Conservation (phyloP, 2,329 filamentous ascomycete species). For the Colletotrichum agaves region DNA sequence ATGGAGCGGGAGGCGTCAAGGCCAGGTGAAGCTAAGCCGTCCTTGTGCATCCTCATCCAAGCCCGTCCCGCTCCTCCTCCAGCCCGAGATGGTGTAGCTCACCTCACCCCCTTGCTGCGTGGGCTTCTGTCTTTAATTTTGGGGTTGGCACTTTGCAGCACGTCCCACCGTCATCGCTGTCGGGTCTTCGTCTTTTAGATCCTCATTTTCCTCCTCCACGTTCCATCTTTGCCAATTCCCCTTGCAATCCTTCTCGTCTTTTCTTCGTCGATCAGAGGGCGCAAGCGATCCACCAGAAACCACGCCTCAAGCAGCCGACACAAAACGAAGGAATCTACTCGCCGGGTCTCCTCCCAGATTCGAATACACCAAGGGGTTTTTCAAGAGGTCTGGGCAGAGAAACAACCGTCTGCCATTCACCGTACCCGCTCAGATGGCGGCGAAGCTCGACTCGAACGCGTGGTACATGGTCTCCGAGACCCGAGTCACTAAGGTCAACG, state of each 20-base stretch:
- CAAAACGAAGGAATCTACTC: not conserved
- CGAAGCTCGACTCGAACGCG: constrained; percentile 47
- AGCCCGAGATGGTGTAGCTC: constrained; percentile 13
- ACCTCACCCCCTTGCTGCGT: constrained; percentile 6
- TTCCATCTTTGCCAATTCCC: not conserved
- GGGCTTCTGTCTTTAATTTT: not conserved
- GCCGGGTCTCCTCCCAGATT: too few relatives aligned
- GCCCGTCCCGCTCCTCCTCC: constrained; percentile 23
- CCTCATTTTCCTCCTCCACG: not conserved
- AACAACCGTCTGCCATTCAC: too few relatives aligned
- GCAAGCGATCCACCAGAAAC: not conserved
- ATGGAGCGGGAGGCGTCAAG: constrained; percentile 19
- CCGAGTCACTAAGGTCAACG: constrained; percentile 46
- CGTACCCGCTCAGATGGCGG: constrained; percentile 30
- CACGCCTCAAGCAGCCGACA: not conserved
- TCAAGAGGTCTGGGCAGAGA: too few relatives aligned
- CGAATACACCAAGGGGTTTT: too few relatives aligned
- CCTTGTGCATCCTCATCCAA: constrained; percentile 10
- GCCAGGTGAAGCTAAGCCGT: not conserved
- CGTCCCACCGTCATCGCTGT: not conserved
- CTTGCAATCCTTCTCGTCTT: not conserved
- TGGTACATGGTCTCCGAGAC: constrained; percentile 50
- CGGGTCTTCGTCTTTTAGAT: not conserved
- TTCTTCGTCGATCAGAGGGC: not conserved
- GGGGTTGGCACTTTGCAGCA: constrained; percentile 1